A percentile compares a stretch with the other conserved stretches of the same genome.
Evolutionary conservation across 768 basidiomycete genomes (phyloP).

Genomic region (Strobilomyces confusus): DNA sequence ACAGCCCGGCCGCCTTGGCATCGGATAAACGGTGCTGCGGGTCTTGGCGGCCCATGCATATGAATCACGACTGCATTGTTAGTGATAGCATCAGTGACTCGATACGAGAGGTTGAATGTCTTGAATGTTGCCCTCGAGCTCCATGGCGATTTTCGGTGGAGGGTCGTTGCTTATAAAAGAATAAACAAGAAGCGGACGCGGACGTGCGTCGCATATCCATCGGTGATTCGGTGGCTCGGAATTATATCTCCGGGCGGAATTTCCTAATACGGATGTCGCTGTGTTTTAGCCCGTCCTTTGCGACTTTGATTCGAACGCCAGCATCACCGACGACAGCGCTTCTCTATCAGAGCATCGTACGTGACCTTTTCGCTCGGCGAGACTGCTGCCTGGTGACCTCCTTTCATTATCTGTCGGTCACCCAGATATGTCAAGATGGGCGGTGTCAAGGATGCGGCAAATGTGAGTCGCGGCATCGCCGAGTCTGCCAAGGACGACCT

Average conservation of each 20-base stretch:
- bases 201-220: no score
- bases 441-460: slow-evolving; percentile 22
- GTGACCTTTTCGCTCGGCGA: slow-evolving; percentile 1
- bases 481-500: slow-evolving; percentile 22
- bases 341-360: slow-evolving; percentile 2
- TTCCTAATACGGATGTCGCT: slow-evolving; percentile 12
- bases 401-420: neutral
- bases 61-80: no score
- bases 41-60: neutral
- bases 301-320: neutral
- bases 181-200: no score
- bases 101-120: no score
- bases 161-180: no score
- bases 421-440: slow-evolving; percentile 19
- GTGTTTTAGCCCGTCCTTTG: neutral
- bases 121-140: no score
- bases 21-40: neutral
- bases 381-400: neutral
- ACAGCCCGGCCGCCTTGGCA: neutral
- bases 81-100: neutral
- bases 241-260: neutral
- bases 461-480: slow-evolving; percentile 24
- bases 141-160: no score
- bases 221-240: neutral
- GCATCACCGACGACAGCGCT: slow-evolving; percentile 4